These are phyloP conservation scores for Bryum argenteum DNA, from an alignment of 225 moss, liverwort and hornwort genomes.

Conservation along the genomic window DNA sequence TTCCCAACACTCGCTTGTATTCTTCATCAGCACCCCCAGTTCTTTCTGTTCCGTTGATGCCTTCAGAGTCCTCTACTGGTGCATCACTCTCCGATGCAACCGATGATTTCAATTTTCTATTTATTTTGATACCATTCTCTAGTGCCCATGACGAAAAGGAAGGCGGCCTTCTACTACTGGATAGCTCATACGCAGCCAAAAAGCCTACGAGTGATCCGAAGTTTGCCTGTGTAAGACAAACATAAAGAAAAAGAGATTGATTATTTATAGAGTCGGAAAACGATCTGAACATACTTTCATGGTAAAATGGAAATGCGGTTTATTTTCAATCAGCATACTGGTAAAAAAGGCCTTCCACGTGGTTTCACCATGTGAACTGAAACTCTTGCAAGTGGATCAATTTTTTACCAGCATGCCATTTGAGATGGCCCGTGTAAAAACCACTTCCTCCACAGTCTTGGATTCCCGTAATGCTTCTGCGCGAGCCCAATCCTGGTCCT, in stretches of 20 bases:
- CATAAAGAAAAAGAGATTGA: background rate
- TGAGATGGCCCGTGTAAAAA: constrained; percentile 49
- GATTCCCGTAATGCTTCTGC: constrained; percentile 75
- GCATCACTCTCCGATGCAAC: constrained; percentile 32
- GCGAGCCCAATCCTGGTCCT: constrained; percentile 77
- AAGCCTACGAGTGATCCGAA: constrained; percentile 76
- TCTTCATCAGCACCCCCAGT: constrained; percentile 48
- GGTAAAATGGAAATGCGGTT: background rate
- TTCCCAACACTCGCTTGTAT: constrained; percentile 47
- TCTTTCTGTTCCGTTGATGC: constrained; percentile 18
- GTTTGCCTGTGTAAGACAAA: constrained; percentile 46
- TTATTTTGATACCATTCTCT: constrained; percentile 41
- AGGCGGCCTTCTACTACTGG: constrained; percentile 52
- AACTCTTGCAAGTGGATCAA: background rate
- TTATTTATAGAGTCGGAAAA: background rate
- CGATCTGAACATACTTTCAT: background rate
- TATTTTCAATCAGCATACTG: no score
- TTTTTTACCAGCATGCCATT: constrained; percentile 71
- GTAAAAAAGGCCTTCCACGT: no score
- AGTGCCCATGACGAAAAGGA: constrained; percentile 65
- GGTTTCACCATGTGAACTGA: constrained; percentile 1
- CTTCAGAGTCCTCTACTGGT: constrained; percentile 11
- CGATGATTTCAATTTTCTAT: constrained; percentile 35
- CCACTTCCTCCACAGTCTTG: constrained; percentile 50
- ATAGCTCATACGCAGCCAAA: constrained; percentile 69